Base-by-base conservation (phyloP, 2,329 filamentous ascomycete genomes). In the Thelonectria discophora region DNA sequence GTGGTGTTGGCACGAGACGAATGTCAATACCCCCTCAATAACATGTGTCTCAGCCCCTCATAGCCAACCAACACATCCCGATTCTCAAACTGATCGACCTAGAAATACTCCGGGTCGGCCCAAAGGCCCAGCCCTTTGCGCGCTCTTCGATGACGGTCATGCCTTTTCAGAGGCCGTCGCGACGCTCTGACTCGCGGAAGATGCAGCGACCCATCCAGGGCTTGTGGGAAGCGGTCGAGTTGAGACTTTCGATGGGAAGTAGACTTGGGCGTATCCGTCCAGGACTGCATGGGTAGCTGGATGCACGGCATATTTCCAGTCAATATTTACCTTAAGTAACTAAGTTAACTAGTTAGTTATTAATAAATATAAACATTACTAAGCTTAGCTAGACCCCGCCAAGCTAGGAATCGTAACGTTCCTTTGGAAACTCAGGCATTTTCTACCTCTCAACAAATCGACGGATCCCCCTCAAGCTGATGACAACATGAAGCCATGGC, bases 221-320 rank as follows among this genome's bases (percentile, higher is more conserved):
- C 7, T 58, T 58, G 21, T 58, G 45, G 21, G 39, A 58, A 12
- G 21, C 47, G 3, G 46, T 58, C 6, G 55, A 47, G n/a, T 52
- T 52, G 15, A 51, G 30, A 7, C 21, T 46, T 11, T 21, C 17
- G 12, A 30, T 5, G 11, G 20, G 13, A 10, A 32, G 30, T 7
- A 32, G 30, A 32, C 30, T 11, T 32, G 30, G 11, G 30, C 30
- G 11, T 32, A 11, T 7, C 30, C 30, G 7, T 32, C 30, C 11
- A 11, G 30, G 30, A 32, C 30, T 6, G 11, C 30, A 32, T 32
- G 30, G 7, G 30, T 11, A 32, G 30, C 30, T 32, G 30, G 30
- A 32, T 32, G 30, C 30, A 32, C 11, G 30, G 30, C 11, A 11
- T 32, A 11, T 32, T 32, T 6, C 30, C 30, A n/a, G n/a, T n/a